Percentiles rank a stretch among this genome's conserved stretches.
Conservation (phyloP, 768 basidiomycete species). For the Lentinula guzmanii region DNA sequence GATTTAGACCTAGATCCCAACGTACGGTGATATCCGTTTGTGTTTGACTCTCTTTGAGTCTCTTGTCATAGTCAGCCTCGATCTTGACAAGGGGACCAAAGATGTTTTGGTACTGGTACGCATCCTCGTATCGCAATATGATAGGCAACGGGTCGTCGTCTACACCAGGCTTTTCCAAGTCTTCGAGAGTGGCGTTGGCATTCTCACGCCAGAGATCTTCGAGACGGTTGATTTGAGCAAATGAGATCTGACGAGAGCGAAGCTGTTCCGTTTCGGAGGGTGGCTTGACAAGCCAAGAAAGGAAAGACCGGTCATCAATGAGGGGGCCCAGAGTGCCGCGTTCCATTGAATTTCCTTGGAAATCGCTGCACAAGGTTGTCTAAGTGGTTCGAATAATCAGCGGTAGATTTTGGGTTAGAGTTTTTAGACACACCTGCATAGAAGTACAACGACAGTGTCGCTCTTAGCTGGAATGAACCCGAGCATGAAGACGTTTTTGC, state of each 20-base stretch:
- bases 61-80: constrained; percentile 98
- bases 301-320: constrained; percentile 96
- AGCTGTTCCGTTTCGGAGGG: constrained; percentile 96
- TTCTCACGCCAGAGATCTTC: constrained; percentile 99
- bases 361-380: constrained; percentile 96
- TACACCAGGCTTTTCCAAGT: constrained; percentile 94
- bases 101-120: constrained; percentile 99
- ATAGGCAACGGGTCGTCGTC: constrained; percentile 97
- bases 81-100: constrained; percentile 99
- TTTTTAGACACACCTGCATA: constrained; percentile 72
- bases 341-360: constrained; percentile 99
- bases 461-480: constrained; percentile 99
- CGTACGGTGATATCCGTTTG: constrained; percentile 94
- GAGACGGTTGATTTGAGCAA: constrained; percentile 93
- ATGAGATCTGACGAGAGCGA: constrained; percentile 93
- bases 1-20: constrained; percentile 98
- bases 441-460: constrained; percentile 95
- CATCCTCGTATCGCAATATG: constrained; percentile 89
- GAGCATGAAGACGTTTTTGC: constrained; percentile 99
- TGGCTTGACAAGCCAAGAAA: constrained; percentile 98
- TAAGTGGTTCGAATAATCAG: constrained; percentile 18
- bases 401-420: not conserved
- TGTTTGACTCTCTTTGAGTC: constrained; percentile 96
- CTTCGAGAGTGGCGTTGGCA: constrained; percentile 88
- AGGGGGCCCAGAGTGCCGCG: constrained; percentile 93